These are phyloP conservation scores for Periconia digitata DNA, from an alignment of 2,329 filamentous ascomycete species.

Conservation along the genomic window DNA sequence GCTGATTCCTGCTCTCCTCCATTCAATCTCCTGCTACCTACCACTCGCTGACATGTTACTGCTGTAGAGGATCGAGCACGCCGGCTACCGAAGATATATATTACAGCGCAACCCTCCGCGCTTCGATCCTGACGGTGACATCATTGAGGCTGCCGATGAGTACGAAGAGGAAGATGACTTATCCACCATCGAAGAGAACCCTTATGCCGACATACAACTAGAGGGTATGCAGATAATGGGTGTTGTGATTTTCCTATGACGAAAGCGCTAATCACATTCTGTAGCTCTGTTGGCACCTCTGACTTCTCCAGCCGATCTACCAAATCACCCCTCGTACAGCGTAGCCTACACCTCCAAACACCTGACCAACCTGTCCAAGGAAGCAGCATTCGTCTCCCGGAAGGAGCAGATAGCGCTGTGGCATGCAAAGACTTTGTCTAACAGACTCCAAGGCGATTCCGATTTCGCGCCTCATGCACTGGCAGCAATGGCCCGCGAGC, in stretches of 20 bases:
- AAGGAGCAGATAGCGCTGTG: constrained; percentile 73
- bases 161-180: constrained; percentile 64
- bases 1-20: background rate
- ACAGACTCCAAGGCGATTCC: constrained; percentile 73
- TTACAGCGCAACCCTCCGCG: constrained; percentile 73
- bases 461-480: constrained; percentile 62
- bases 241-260: no score
- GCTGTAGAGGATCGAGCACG: constrained; percentile 69
- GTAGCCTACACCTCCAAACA: constrained; percentile 74
- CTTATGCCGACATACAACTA: constrained; percentile 70
- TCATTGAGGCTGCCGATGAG: constrained; percentile 72
- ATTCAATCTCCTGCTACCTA: background rate
- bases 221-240: no score
- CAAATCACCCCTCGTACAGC: constrained; percentile 72
- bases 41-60: constrained; percentile 16
- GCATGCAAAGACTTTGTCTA: constrained; percentile 73
- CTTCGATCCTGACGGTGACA: constrained; percentile 76
- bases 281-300: constrained; percentile 74
- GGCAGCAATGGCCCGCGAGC: constrained; percentile 49
- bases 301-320: constrained; percentile 72
- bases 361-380: constrained; percentile 68
- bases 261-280: constrained; percentile 34
- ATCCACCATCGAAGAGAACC: constrained; percentile 68
- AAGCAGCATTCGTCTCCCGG: constrained; percentile 71
- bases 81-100: constrained; percentile 71